Percentiles rank a stretch among this genome's conserved stretches.
Evolutionary conservation across 129 eudicot genomes (phyloP).

Genomic region (Silybum marianum): DNA sequence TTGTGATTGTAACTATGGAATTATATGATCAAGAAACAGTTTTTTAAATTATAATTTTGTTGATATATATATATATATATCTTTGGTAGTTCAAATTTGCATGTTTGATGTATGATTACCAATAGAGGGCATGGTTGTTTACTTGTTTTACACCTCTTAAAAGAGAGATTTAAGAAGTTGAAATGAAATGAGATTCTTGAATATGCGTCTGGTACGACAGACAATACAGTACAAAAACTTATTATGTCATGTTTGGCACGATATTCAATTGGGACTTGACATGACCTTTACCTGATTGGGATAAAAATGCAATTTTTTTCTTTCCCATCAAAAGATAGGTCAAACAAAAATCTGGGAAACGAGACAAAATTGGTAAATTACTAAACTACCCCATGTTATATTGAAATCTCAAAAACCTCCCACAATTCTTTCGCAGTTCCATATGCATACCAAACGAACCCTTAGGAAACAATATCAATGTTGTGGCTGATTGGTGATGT

Average conservation of each 20-base stretch:
- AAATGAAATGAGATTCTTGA: background rate
- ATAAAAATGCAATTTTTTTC: background rate
- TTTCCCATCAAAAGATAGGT: too few species aligned
- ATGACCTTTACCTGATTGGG: background rate
- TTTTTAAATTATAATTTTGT: background rate
- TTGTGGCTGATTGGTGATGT: background rate
- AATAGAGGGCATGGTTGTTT: background rate
- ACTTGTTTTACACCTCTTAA: background rate
- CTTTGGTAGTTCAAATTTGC: background rate
- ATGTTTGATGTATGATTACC: background rate
- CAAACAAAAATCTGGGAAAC: too few species aligned
- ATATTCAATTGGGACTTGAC: too few species aligned
- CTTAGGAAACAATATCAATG: background rate
- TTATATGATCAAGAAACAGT: background rate
- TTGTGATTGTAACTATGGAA: constrained; percentile 4
- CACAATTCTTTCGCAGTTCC: too few species aligned
- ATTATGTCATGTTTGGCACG: too few species aligned
- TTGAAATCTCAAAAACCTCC: too few species aligned
- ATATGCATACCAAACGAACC: background rate
- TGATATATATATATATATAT: background rate
- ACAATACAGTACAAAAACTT: too few species aligned
- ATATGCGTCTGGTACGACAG: too few species aligned
- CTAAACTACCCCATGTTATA: too few species aligned
- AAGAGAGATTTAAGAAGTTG: background rate
- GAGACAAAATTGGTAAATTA: too few species aligned